Percentiles rank a stretch among this genome's conserved stretches.
phyloP scores from a whole-genome alignment of 169 alveolate genomes.

The Cryptosporidium sp. region DNA sequence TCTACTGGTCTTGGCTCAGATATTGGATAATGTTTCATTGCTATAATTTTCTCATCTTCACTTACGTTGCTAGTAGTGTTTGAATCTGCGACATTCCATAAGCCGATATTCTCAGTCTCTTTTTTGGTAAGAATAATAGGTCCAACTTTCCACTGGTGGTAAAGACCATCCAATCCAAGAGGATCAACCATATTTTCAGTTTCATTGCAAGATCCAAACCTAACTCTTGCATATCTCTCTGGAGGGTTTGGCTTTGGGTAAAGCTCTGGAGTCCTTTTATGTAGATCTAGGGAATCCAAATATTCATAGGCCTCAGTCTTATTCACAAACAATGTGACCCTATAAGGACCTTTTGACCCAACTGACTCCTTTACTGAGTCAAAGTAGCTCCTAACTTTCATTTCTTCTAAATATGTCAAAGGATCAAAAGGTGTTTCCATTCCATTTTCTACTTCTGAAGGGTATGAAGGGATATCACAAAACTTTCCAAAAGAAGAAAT shows the following conservation, averaged over 20 bases:
- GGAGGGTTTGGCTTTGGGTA: slow-evolving; percentile 77
- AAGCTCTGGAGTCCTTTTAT: slow-evolving; percentile 32
- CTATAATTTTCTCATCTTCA: not conserved
- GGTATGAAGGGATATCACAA: slow-evolving; percentile 80
- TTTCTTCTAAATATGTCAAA: slow-evolving; percentile 79
- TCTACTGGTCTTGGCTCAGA: slow-evolving; percentile 79
- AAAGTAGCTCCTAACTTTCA: slow-evolving; percentile 80
- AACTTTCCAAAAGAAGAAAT: slow-evolving; percentile 81
- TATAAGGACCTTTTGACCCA: slow-evolving; percentile 79
- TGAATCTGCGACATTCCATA: slow-evolving; percentile 53
- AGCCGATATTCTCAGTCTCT: slow-evolving; percentile 44
- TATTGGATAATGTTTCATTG: slow-evolving; percentile 71
- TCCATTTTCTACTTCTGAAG: slow-evolving; percentile 73
- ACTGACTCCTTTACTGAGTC: slow-evolving; percentile 67
- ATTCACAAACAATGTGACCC: slow-evolving; percentile 78
- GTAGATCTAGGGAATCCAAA: slow-evolving; percentile 68
- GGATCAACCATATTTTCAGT: slow-evolving; percentile 34
- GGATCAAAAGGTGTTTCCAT: slow-evolving; percentile 80
- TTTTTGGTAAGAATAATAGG: slow-evolving; percentile 72
- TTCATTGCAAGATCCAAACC: slow-evolving; percentile 80
- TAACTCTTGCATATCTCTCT: slow-evolving; percentile 80
- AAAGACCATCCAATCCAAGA: slow-evolving; percentile 75
- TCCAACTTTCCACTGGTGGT: slow-evolving; percentile 81
- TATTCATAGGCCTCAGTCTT: slow-evolving; percentile 77
- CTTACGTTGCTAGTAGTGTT: slow-evolving; percentile 11